Conservation (phyloP, 176 grass and related monocot species). For the Pharus latifolius region DNA sequence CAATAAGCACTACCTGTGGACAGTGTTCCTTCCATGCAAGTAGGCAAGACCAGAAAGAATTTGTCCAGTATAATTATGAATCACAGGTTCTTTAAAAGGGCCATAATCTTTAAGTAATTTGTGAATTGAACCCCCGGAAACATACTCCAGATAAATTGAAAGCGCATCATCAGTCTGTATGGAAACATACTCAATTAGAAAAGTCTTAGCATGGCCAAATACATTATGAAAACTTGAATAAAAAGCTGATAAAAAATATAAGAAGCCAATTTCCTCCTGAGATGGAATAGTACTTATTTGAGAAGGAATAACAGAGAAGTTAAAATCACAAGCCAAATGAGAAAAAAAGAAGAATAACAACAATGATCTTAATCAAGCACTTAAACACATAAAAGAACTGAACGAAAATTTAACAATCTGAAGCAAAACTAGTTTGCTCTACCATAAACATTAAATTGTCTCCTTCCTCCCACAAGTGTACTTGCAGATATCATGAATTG, state of each 20-base stretch:
- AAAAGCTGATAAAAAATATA: neutral
- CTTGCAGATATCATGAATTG: neutral
- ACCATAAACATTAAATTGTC: neutral
- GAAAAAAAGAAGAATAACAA: neutral
- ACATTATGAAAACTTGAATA: constrained; percentile 2
- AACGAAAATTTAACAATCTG: neutral
- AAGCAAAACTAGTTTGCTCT: neutral
- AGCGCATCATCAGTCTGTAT: constrained; percentile 65
- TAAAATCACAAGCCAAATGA: neutral
- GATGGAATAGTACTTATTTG: neutral
- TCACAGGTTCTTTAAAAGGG: constrained; percentile 72
- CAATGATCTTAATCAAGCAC: neutral
- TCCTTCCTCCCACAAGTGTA: neutral
- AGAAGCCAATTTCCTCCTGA: neutral
- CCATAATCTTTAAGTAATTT: constrained; percentile 93
- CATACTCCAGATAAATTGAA: constrained; percentile 83
- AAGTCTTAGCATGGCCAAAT: constrained; percentile 11
- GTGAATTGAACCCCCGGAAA: constrained; percentile 93
- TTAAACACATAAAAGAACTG: neutral
- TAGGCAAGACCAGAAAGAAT: constrained; percentile 90
- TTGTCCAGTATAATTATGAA: constrained; percentile 77
- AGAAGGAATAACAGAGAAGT: neutral
- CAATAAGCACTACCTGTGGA: constrained; percentile 62
- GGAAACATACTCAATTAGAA: constrained; percentile 7
- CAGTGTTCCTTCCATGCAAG: constrained; percentile 73